Evolutionary conservation across 2,329 filamentous ascomycete genomes (phyloP), one percentile per base, ranked within the genome.

Genomic region (Trichoderma aggressivum): DNA sequence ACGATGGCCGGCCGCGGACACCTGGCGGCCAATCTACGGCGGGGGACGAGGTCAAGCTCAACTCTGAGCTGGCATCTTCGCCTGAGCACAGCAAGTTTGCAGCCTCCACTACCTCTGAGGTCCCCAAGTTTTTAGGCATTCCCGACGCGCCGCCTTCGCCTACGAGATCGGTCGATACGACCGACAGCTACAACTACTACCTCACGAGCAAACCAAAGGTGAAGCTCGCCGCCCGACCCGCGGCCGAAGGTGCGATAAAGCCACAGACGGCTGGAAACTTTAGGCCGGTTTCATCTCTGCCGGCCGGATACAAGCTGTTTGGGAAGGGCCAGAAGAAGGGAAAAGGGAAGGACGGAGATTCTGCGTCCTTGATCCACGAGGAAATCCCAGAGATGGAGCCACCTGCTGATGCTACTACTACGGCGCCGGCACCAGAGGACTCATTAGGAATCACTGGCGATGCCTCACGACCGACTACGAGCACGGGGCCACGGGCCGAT

Each of bases 211-310:
- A 92, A 77, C 91, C 91, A 56, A 98, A 97, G 79, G 90, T 97
- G 70, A 98, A 97, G 81, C 88, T 97, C 56, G 96, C 91, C 1
- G 95, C 96, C 11, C 88, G 95, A 59, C 94, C 94, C 30, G 95
- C 94, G 3, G 79, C 90, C 55, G 91, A 94, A 73, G 84, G 87
- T 53, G 84, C 85, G 73, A 86, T 88, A 71, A 86, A 87, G 76
- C 87, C 89, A 72, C 87, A 90, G 60, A 91, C 82, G 82, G 90
- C 79, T 81, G 89, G 79, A 71, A 86, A 89, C 76, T 87, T 89
- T 76, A 86, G 92, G 64, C 92, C 93, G 7, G 89, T 95, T 30
- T 92, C 94, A 5, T 90, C 92, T 60, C 86, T 98, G 61, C 94
- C 94, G 10, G 88, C 91, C 7, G 92, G 93, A n/a, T 86, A 96